Percentiles rank a stretch among this genome's conserved stretches.
Conservation (phyloP, 2,329 filamentous ascomycete genomes). For the Dactylellina cionopaga region DNA sequence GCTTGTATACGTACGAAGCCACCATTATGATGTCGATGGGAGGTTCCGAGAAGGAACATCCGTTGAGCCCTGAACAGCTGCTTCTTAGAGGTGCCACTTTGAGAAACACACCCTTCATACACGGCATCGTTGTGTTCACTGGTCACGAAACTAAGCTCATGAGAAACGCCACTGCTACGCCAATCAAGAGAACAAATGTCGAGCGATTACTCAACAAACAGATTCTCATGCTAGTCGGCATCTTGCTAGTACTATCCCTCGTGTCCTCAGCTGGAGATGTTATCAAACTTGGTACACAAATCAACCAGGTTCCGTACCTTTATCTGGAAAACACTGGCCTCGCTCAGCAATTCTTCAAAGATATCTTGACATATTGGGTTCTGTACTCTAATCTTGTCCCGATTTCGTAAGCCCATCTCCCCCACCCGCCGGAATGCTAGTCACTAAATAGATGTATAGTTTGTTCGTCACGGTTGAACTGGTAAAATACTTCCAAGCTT, state of each 20-base stretch:
- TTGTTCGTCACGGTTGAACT: slow-evolving; percentile 97
- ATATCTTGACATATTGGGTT: slow-evolving; percentile 98
- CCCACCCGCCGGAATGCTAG: background rate
- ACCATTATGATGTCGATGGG: slow-evolving; percentile 90
- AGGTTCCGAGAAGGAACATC: slow-evolving; percentile 90
- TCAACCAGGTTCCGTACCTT: slow-evolving; percentile 79
- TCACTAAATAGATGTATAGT: slow-evolving; percentile 32
- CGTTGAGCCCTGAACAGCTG: slow-evolving; percentile 90
- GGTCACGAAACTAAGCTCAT: slow-evolving; percentile 99
- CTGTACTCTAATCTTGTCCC: slow-evolving; percentile 95
- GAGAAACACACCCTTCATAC: slow-evolving; percentile 95
- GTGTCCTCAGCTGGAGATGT: slow-evolving; percentile 92
- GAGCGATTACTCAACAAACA: slow-evolving; percentile 93
- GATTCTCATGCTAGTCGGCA: slow-evolving; percentile 86
- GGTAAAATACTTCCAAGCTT: slow-evolving; percentile 98
- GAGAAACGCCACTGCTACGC: slow-evolving; percentile 95
- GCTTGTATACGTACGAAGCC: slow-evolving; percentile 96
- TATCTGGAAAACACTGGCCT: slow-evolving; percentile 72
- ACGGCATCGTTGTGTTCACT: slow-evolving; percentile 95
- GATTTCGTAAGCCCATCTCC: slow-evolving; percentile 72
- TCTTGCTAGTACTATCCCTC: slow-evolving; percentile 84
- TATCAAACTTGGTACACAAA: slow-evolving; percentile 65
- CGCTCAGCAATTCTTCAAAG: slow-evolving; percentile 85
- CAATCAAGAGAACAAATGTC: slow-evolving; percentile 96
- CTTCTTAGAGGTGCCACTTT: slow-evolving; percentile 91